phyloP scores from a whole-genome alignment of 2,329 filamentous ascomycete genomes.

The Fusarium praegraminearum region DNA sequence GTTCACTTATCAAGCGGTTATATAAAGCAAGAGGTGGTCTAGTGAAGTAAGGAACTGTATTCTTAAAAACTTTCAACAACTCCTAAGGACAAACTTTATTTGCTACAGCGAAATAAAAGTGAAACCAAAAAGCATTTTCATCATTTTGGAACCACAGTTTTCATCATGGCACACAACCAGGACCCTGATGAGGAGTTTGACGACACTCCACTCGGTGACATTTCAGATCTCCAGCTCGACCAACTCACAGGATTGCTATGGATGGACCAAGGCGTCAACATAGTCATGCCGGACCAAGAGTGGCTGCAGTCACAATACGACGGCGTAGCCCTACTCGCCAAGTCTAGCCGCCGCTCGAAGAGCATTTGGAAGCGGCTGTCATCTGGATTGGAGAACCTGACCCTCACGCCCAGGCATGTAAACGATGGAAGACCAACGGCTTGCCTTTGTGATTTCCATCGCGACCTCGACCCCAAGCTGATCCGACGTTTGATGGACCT shows the following conservation, averaged over 20 bases:
- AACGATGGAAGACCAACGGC: constrained; percentile 47
- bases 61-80: background rate
- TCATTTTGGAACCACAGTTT: constrained; percentile 14
- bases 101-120: constrained; percentile 6
- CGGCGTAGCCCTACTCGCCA: constrained; percentile 38
- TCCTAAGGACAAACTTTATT: background rate
- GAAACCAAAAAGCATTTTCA: constrained; percentile 3
- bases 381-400: constrained; percentile 45
- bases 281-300: constrained; percentile 47
- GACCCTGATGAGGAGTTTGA: background rate
- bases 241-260: constrained; percentile 54
- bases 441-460: constrained; percentile 58
- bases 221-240: constrained; percentile 46
- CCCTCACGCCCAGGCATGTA: constrained; percentile 11
- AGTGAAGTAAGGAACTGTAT: background rate
- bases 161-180: constrained; percentile 18
- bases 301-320: constrained; percentile 55
- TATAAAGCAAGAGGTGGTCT: constrained; percentile 15
- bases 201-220: constrained; percentile 19
- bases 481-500: constrained; percentile 59
- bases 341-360: constrained; percentile 46
- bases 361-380: constrained; percentile 51
- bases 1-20: constrained; percentile 15
- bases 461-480: constrained; percentile 56
- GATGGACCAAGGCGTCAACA: constrained; percentile 47